phyloP scores from a whole-genome alignment of 164 flowering plant species.

The Aristolochia contorta region DNA sequence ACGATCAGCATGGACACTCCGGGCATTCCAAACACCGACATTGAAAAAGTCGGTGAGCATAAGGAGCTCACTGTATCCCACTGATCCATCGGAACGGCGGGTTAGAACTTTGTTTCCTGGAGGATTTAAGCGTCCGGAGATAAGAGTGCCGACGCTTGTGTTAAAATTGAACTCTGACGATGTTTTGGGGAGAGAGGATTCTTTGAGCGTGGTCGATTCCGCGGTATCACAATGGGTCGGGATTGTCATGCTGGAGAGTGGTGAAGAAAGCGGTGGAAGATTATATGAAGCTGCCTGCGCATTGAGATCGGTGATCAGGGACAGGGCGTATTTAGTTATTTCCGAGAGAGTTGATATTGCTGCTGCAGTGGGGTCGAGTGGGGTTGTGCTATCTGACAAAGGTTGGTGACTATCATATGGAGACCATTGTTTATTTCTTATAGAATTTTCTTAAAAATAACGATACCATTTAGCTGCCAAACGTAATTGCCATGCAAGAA shows the following conservation, averaged over 20 bases:
- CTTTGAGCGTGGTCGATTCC: constrained; percentile 37
- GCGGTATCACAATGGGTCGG: constrained; percentile 62
- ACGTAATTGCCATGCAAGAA: no score
- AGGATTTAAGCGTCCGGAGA: constrained; percentile 77
- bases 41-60: no score
- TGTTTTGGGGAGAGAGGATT: constrained; percentile 32
- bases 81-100: constrained; percentile 8
- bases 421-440: background rate
- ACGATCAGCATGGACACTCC: constrained; percentile 10
- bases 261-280: constrained; percentile 40
- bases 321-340: constrained; percentile 64
- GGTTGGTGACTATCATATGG: constrained; percentile 27
- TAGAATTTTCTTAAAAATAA: background rate
- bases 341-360: constrained; percentile 89
- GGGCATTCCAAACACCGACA: background rate
- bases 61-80: no score
- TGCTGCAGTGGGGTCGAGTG: constrained; percentile 80
- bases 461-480: background rate
- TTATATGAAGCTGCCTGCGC: constrained; percentile 78
- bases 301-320: constrained; percentile 67
- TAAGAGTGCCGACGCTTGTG: constrained; percentile 61
- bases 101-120: constrained; percentile 70
- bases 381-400: constrained; percentile 88
- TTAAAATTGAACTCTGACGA: constrained; percentile 48
- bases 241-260: constrained; percentile 54